Evolutionary conservation across 148 eudicot species (phyloP).

Genomic region (Dianthus caryophyllus): DNA sequence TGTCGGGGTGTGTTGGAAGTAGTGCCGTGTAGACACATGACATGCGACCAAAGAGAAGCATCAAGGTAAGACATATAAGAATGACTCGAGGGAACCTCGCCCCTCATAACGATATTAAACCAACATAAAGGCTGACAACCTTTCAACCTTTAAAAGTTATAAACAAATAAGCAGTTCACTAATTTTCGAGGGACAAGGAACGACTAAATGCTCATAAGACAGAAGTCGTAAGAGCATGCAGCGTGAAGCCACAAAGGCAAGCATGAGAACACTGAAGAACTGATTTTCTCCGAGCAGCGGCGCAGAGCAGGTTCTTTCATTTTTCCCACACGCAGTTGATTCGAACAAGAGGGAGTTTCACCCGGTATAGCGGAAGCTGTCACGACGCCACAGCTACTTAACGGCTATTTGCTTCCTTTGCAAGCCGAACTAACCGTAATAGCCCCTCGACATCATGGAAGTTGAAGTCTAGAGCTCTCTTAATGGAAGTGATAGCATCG

Average conservation of each 20-base stretch:
- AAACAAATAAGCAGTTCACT: constrained; percentile 3
- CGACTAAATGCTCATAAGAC: background rate
- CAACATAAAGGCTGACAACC: constrained; percentile 10
- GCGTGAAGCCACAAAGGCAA: background rate
- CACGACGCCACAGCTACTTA: constrained; percentile 19
- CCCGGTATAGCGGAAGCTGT: constrained; percentile 7
- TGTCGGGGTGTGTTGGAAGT: background rate
- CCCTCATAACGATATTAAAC: constrained; percentile 11
- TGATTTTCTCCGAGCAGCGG: constrained; percentile 1
- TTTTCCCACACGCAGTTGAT: constrained; percentile 8
- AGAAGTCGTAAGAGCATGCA: constrained; percentile 12
- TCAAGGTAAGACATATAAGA: constrained; percentile 5
- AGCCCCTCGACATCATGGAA: constrained; percentile 85
- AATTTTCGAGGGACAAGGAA: constrained; percentile 10
- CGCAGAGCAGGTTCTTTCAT: background rate
- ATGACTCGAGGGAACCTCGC: constrained; percentile 13
- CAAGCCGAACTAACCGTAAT: constrained; percentile 75
- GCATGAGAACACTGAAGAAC: constrained; percentile 8
- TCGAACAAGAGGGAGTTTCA: background rate
- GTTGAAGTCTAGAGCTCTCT: constrained; percentile 84
- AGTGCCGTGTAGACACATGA: background rate
- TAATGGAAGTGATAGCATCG: constrained; percentile 53
- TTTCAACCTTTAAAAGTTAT: constrained; percentile 13
- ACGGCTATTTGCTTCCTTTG: constrained; percentile 66
- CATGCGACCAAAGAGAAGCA: background rate